Evolutionary conservation across 805 yeast species (phyloP), one percentile per base, ranked within the genome.

Genomic region (Candida oleophila): DNA sequence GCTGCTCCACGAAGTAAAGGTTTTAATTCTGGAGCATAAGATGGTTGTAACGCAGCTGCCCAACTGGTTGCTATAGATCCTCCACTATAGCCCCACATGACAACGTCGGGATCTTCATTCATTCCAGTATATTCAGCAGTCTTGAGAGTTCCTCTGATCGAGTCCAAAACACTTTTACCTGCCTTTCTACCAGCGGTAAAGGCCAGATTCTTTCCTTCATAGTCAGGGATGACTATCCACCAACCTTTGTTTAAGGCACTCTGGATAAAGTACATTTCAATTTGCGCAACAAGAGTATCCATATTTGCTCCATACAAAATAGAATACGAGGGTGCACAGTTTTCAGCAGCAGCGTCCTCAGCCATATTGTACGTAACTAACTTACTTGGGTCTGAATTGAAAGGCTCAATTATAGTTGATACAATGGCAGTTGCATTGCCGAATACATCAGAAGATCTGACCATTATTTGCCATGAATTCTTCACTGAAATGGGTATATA

Each of bases 31-130:
- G 68, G 66, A 3, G 74, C 73, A 46, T 69, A 69, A 1, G 49
- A 41, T 9, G 72, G 72, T 47, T 65, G 71, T 22, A 66, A 50
- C 7, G 64, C 57, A 2, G 68, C 63, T 12, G 72, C 73, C 74
- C 74, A 70, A 4, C 67, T 61, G 15, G 66, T 44, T 12, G 74
- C 70, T 25, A 68, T 48, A 1, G 70, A 56, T 8, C 73, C 74
- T n/a, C 75, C 75, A 3, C 71, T 65, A 44, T 64, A 70, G 0
- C 75, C 75, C 67, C 67, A 66, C 40, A 69, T 25, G 11, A 51
- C 53, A 2, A 58, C 51, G 19, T 53, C 48, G 11, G 64, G 63
- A 44, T 54, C 52, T 3, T 47, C 11, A 2, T 48, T 33, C 11
- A 61, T 28, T 2, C 64, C 63, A 7, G 66, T 60, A 4, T 47